A percentile compares a stretch with the other conserved stretches of the same genome.
These are phyloP conservation scores for Halenospora varia DNA, from an alignment of 495 filamentous ascomycete genomes.

Conservation along the genomic window DNA sequence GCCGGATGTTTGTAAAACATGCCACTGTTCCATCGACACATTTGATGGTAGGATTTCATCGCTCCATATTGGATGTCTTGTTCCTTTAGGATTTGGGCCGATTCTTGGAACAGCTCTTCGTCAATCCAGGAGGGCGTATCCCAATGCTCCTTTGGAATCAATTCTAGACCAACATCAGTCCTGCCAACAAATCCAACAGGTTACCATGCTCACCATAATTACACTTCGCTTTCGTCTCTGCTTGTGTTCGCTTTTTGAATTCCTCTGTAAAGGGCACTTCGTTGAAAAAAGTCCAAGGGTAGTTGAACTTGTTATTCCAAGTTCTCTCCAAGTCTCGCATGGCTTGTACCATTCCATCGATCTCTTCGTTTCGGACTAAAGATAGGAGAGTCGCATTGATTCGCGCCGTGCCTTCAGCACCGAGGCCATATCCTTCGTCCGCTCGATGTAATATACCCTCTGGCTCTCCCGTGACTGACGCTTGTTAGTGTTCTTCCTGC, in stretches of 20 bases:
- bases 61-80: slow-evolving; percentile 84
- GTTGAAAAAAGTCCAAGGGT: slow-evolving; percentile 99
- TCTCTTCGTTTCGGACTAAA: slow-evolving; percentile 89
- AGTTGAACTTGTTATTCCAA: slow-evolving; percentile 99
- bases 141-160: slow-evolving; percentile 95
- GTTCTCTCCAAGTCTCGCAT: slow-evolving; percentile 92
- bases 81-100: slow-evolving; percentile 75
- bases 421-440: slow-evolving; percentile 68
- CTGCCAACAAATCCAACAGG: neutral
- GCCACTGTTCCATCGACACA: slow-evolving; percentile 99
- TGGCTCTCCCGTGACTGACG: slow-evolving; percentile 74
- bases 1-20: slow-evolving; percentile 97
- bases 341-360: slow-evolving; percentile 74
- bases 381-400: slow-evolving; percentile 91
- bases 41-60: slow-evolving; percentile 92
- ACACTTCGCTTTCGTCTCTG: slow-evolving; percentile 78
- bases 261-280: slow-evolving; percentile 87
- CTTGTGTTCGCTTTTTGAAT: slow-evolving; percentile 78
- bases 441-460: slow-evolving; percentile 66
- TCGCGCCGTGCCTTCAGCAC: slow-evolving; percentile 68
- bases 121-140: slow-evolving; percentile 89
- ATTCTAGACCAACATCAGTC: slow-evolving; percentile 43
- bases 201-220: slow-evolving; percentile 61
- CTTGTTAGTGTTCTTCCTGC: slow-evolving; percentile 5
- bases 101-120: slow-evolving; percentile 78